Base-by-base conservation (phyloP, 2,329 filamentous ascomycete genomes). In the Aspergillus quadrilineatus region DNA sequence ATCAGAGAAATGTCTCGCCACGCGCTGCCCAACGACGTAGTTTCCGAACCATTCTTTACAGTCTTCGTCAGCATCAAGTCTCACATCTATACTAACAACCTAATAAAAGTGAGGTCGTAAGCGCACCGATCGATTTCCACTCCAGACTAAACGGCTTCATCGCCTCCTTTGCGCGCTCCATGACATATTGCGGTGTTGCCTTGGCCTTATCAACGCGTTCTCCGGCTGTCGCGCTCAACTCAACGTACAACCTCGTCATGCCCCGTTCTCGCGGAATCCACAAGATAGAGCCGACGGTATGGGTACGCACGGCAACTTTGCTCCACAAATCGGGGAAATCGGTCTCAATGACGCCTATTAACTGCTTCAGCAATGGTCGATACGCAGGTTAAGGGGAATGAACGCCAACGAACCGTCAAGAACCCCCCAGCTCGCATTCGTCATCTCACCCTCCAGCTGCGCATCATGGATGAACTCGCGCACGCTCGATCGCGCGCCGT, bases 261-360 rank as follows among this genome's bases (percentile, higher is more conserved):
- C 88, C 88, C 42, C 86, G 79, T 70, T 90, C 88, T 39, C 88
- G 82, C 4, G 88, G 88, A 52, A 90, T 87, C 69, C 89, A 87
- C n/a, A 90, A 78, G 45, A 90, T 85, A 0, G 87, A 88, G 2
- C 88, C 88, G 44, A 84, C 79, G 57, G 83, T 79, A 59, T 89
- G 83, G 2, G 85, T 87, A 61, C 87, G 86, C 6, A 89, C 80
- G 0, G 88, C 81, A 0, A 86, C 86, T 73, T 90, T 90, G 69
- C 84, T 88, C 86, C 87, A 90, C 48, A 90, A 82, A 65, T 90
- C 87, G 1, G 88, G 88, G 63, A 90, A 90, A 67, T 89, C 81
- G 6, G 87, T 90, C 43, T 87, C 83, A 8, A 90, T 73, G 2
- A 72, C 67, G 2, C 70, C 65, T 71, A 22, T 2, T 14, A 37